phyloP scores from a whole-genome alignment of 768 basidiomycete genomes.

The Galerina marginata region DNA sequence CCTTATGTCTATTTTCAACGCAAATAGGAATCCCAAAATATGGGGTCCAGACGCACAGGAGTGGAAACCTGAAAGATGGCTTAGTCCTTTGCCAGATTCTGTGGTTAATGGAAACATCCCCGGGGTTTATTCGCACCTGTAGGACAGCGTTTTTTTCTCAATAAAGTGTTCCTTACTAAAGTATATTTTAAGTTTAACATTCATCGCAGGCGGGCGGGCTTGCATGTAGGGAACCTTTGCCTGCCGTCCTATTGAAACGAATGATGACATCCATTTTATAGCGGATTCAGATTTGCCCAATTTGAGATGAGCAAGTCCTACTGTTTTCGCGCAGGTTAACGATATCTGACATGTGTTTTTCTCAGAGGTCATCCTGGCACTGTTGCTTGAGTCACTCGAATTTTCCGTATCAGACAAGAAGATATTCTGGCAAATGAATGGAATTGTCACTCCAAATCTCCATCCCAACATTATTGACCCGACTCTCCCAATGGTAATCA shows the following conservation, averaged over 20 bases:
- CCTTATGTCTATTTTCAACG: constrained; percentile 36
- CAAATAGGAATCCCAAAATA: constrained; percentile 38
- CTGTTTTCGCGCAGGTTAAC: too few relatives aligned
- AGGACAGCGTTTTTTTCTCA: neutral
- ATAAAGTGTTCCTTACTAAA: neutral
- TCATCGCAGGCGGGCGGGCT: constrained; percentile 44
- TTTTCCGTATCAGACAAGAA: constrained; percentile 33
- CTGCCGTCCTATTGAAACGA: neutral
- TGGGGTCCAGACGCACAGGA: constrained; percentile 51
- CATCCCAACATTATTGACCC: constrained; percentile 2
- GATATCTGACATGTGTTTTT: neutral
- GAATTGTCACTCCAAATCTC: constrained; percentile 28
- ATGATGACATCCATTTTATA: too few relatives aligned
- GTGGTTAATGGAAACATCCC: constrained; percentile 20
- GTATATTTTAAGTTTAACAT: constrained; percentile 30
- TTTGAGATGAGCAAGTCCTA: neutral
- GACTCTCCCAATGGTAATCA: constrained; percentile 11
- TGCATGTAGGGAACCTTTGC: constrained; percentile 43
- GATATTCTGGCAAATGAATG: constrained; percentile 36
- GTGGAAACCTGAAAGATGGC: constrained; percentile 55
- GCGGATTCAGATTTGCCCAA: neutral
- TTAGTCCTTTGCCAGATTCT: constrained; percentile 23
- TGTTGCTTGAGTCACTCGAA: constrained; percentile 31
- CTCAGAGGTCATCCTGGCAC: constrained; percentile 36
- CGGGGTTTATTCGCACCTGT: constrained; percentile 26